Conservation (phyloP, 2,329 filamentous ascomycete genomes). For the Lachnellula subtilissima region DNA sequence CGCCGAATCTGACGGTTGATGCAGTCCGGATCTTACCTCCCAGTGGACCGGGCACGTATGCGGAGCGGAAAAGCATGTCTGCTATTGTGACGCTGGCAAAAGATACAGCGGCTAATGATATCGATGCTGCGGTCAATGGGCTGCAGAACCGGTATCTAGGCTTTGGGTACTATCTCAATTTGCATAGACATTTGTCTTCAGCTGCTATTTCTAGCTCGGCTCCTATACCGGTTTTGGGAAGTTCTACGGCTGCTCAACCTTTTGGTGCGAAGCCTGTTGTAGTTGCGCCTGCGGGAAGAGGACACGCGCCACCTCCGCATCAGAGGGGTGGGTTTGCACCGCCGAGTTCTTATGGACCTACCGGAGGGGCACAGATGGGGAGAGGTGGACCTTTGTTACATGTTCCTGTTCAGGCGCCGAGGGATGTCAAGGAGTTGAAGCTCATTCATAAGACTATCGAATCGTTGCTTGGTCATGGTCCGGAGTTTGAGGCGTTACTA, state of each 20-base stretch:
- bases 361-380: conserved; percentile 16
- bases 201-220: conserved; percentile 52
- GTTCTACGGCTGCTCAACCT: conserved; percentile 50
- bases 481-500: conserved; percentile 84
- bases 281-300: conserved; percentile 38
- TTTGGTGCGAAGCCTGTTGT: conserved; percentile 70
- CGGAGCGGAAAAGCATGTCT: conserved; percentile 65
- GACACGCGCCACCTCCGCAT: conserved; percentile 45
- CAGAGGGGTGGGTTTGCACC: conserved; percentile 65
- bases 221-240: conserved; percentile 38
- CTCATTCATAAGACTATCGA: conserved; percentile 89
- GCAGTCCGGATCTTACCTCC: conserved; percentile 65
- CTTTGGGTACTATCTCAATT: conserved; percentile 73
- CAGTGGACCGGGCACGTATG: conserved; percentile 42
- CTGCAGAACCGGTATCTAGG: conserved; percentile 83
- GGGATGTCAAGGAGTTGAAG: conserved; percentile 71
- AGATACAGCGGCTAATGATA: conserved; percentile 76
- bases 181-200: conserved; percentile 80
- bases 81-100: conserved; percentile 78
- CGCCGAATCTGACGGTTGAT: conserved; percentile 60
- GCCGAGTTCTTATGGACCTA: conserved; percentile 60
- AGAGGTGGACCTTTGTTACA: conserved; percentile 50
- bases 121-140: conserved; percentile 72
- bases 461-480: conserved; percentile 69
- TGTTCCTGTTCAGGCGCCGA: conserved; percentile 69